Percentiles rank a stretch among this genome's conserved stretches.
Conservation (phyloP, 768 basidiomycete genomes). For the Hemileccinum rubropunctum region DNA sequence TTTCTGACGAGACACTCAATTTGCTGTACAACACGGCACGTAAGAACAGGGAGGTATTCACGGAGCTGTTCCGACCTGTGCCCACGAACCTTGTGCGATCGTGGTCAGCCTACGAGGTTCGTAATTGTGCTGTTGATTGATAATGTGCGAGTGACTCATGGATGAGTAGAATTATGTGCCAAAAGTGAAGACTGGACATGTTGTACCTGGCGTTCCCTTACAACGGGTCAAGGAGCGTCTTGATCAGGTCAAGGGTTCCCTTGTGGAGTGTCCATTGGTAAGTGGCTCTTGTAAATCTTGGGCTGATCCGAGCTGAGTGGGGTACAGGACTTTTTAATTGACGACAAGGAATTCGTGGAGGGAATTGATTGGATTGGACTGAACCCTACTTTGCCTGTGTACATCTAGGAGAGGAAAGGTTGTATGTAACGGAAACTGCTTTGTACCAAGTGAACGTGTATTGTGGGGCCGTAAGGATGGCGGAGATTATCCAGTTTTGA, state of each 20-base stretch:
- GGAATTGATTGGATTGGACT: constrained; percentile 72
- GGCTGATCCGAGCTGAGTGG: constrained; percentile 4
- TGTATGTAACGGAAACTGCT: constrained; percentile 8
- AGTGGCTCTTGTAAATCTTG: constrained; percentile 16
- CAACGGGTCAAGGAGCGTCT: constrained; percentile 75
- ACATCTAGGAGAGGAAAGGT: constrained; percentile 49
- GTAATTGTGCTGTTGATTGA: constrained; percentile 25
- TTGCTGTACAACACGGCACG: constrained; percentile 72
- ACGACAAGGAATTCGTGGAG: constrained; percentile 67
- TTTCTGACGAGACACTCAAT: constrained; percentile 54
- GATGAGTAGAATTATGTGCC: constrained; percentile 63
- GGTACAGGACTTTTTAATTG: constrained; percentile 77
- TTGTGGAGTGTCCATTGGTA: constrained; percentile 79
- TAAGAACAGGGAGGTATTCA: constrained; percentile 81
- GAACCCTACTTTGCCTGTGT: constrained; percentile 78
- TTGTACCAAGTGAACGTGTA: background rate
- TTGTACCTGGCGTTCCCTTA: constrained; percentile 65
- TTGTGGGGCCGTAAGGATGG: background rate
- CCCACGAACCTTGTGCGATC: constrained; percentile 79
- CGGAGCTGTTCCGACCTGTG: constrained; percentile 82
- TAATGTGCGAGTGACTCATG: constrained; percentile 4
- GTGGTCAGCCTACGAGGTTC: constrained; percentile 77
- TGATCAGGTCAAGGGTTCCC: constrained; percentile 59
- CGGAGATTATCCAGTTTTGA: constrained; percentile 21
- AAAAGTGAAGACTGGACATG: constrained; percentile 77